phyloP scores from a whole-genome alignment of 1,284 basidiomycete genomes.

The Ceratobasidium sp. region DNA sequence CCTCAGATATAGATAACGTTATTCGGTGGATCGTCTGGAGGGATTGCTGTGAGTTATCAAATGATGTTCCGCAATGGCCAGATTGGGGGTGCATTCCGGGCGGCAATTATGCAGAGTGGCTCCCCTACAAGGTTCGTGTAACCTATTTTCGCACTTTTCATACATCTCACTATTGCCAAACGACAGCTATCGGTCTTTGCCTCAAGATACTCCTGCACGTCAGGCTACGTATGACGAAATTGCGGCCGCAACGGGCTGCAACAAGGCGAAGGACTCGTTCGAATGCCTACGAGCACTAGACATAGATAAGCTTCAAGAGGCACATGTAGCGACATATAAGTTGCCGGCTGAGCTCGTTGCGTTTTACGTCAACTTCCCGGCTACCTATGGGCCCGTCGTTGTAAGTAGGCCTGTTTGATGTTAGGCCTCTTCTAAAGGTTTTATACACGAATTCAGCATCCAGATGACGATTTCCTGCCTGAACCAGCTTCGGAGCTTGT shows the following conservation, averaged over 20 bases:
- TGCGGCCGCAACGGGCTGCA: conserved; percentile 4
- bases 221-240: conserved; percentile 22
- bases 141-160: too few species aligned
- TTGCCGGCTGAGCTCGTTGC: neutral
- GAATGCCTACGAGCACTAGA: conserved; percentile 17
- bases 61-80: conserved; percentile 9
- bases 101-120: conserved; percentile 32
- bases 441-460: neutral
- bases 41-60: conserved; percentile 23
- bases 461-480: conserved; percentile 20
- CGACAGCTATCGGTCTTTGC: conserved; percentile 6
- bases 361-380: conserved; percentile 15
- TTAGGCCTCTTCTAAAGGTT: neutral
- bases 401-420: neutral
- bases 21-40: conserved; percentile 27
- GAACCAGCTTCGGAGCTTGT: neutral
- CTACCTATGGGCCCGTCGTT: conserved; percentile 24
- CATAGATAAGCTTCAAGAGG: neutral
- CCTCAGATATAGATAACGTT: conserved; percentile 8
- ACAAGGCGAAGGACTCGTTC: neutral
- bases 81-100: conserved; percentile 4
- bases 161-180: too few species aligned
- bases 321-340: conserved; percentile 3
- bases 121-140: neutral
- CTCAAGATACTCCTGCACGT: conserved; percentile 2